Conservation (phyloP, 2,329 filamentous ascomycete genomes). For the Cercospora nicotianae region DNA sequence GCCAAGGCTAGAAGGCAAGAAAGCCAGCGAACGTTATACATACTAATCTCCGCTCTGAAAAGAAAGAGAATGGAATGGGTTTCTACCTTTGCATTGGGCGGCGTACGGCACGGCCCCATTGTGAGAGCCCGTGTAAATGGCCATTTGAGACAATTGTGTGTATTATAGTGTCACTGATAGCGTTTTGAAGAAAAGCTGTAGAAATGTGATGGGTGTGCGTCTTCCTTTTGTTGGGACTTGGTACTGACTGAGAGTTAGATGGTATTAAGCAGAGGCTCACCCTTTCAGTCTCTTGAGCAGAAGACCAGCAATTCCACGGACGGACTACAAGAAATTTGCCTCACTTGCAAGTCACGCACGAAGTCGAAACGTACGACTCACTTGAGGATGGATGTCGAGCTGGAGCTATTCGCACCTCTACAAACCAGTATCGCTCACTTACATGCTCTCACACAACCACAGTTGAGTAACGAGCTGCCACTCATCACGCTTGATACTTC, state of each 20-base stretch:
- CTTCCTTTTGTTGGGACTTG: background rate
- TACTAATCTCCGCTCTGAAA: constrained; percentile 20
- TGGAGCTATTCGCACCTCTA: too few relatives aligned
- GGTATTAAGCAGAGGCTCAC: too few relatives aligned
- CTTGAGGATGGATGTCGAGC: too few relatives aligned
- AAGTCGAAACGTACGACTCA: too few relatives aligned
- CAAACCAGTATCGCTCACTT: too few relatives aligned
- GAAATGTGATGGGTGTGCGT: background rate
- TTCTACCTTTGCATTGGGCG: constrained; percentile 11
- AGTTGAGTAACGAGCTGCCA: too few relatives aligned
- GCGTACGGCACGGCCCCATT: constrained; percentile 15
- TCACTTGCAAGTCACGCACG: too few relatives aligned
- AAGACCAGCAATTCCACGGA: too few relatives aligned
- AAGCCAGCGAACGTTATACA: background rate
- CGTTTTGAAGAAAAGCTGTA: constrained; percentile 17
- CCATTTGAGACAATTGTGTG: constrained; percentile 7
- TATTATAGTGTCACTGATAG: constrained; percentile 24
- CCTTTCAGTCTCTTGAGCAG: too few relatives aligned
- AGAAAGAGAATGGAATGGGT: background rate
- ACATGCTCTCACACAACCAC: too few relatives aligned
- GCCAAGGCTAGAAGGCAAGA: constrained; percentile 7
- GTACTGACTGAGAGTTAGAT: background rate
- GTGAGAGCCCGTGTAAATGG: constrained; percentile 10
- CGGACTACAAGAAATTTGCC: too few relatives aligned
- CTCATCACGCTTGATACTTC: too few relatives aligned